These are phyloP conservation scores for Diplodia seriata DNA, from an alignment of 2,329 filamentous ascomycete genomes.

Conservation along the genomic window DNA sequence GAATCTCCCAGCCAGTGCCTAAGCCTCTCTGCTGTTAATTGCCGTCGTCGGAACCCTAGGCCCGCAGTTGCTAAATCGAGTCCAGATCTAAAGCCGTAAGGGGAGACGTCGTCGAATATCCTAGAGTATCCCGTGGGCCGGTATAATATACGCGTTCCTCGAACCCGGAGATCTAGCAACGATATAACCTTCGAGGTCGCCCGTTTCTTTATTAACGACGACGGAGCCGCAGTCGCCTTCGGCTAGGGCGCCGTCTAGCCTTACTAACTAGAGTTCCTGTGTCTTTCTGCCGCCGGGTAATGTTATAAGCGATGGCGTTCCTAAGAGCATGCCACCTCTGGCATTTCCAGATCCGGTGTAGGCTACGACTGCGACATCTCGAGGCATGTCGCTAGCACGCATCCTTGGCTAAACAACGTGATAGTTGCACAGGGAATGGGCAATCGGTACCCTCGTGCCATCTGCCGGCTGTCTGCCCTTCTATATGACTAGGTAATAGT, in stretches of 20 bases:
- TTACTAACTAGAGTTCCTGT: slow-evolving; percentile 35
- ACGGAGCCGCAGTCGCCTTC: slow-evolving; percentile 37
- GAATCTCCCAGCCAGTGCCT: not conserved
- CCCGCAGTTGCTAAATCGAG: not conserved
- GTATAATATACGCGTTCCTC: slow-evolving; percentile 35
- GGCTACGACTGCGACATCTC: not conserved
- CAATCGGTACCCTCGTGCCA: too few species aligned
- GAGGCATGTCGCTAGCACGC: not conserved
- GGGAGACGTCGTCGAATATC: not conserved
- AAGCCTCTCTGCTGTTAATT: not conserved
- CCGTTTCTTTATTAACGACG: slow-evolving; percentile 31
- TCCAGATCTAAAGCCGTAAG: not conserved
- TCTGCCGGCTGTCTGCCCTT: not conserved
- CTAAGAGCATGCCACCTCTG: slow-evolving; percentile 10
- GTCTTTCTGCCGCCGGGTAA: slow-evolving; percentile 19
- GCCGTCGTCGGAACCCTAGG: not conserved
- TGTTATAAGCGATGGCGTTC: slow-evolving; percentile 33
- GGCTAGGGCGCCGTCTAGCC: slow-evolving; percentile 27
- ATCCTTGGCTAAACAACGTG: not conserved
- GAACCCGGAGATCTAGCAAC: slow-evolving; percentile 34
- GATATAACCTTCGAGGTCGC: slow-evolving; percentile 36
- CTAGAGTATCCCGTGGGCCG: slow-evolving; percentile 19
- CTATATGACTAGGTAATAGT: slow-evolving; percentile 23
- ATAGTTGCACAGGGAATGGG: not conserved
- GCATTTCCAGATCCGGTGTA: slow-evolving; percentile 20